A percentile compares a stretch with the other conserved stretches of the same genome.
phyloP scores from a whole-genome alignment of 352 stramenopile genomes.

The Phytophthora pinifolia region DNA sequence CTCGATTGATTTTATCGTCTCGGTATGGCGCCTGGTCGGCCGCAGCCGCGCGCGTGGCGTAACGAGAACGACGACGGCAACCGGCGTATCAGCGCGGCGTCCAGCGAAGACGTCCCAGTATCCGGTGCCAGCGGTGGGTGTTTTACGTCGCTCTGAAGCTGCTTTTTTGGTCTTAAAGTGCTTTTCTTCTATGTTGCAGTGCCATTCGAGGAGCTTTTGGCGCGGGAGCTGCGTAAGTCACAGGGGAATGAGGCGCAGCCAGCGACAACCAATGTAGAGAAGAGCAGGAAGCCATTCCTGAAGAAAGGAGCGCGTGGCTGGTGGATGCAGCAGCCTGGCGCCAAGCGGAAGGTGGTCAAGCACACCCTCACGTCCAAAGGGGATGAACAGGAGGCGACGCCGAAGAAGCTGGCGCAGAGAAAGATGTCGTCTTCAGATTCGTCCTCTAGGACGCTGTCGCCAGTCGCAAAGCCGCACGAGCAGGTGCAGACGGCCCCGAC shows the following conservation, averaged over 20 bases:
- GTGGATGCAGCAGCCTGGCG: constrained; percentile 73
- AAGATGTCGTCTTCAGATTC: constrained; percentile 1
- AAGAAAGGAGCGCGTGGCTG: constrained; percentile 77
- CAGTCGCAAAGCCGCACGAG: constrained; percentile 12
- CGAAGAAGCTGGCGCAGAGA: constrained; percentile 1
- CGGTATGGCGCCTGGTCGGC: constrained; percentile 14
- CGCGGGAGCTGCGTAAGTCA: constrained; percentile 57
- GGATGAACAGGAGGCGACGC: constrained; percentile 21
- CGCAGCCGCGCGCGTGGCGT: constrained; percentile 7
- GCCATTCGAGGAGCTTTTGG: constrained; percentile 72
- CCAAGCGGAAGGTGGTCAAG: constrained; percentile 55
- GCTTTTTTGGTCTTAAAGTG: not conserved
- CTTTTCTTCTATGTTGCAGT: constrained; percentile 26
- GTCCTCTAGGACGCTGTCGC: constrained; percentile 21
- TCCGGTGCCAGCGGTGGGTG: constrained; percentile 21
- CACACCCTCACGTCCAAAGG: constrained; percentile 61
- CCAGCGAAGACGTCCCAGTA: constrained; percentile 24
- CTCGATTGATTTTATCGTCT: not conserved
- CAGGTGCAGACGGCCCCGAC: constrained; percentile 5
- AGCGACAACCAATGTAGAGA: not conserved
- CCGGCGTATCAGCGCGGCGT: constrained; percentile 14
- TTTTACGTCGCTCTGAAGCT: not conserved
- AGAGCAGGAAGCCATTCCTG: constrained; percentile 60
- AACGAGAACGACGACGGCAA: constrained; percentile 33
- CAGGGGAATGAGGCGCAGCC: constrained; percentile 6